Evolutionary conservation across 371 early-diverging fungal species (phyloP), one percentile per base, ranked within the genome.

Genomic region (Dipsacomyces acuminosporus): DNA sequence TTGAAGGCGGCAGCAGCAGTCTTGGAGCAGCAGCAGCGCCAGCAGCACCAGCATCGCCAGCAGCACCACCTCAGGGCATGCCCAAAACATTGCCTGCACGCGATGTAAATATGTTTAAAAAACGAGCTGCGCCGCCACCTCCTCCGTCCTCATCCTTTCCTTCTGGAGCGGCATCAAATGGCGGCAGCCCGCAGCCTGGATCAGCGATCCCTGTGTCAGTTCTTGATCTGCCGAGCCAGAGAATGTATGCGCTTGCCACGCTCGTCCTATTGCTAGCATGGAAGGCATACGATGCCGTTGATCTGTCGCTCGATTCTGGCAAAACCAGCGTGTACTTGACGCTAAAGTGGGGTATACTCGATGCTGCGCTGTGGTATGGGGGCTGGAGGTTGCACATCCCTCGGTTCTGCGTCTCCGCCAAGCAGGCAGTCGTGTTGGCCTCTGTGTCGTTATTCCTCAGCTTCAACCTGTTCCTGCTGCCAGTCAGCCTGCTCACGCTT

Each of bases 191-290:
- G 30, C 30, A 30, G 30, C 11, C 30, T 30, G 30, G 30, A 11
- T 30, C 73, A 41, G 66, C 72, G 21, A 64, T 73, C 15, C 73
- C 73, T 5, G 25, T 53, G 4, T 24, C 54, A 0, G 64, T 66
- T 2, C 43, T 73, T 1, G 74, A 73, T 48, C 38, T 58, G 36
- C 67, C 72, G 8, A 67, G 62, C 45, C 74, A 73, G 59, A 56
- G 74, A 2, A 45, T 55, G 25, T 72, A 72, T 25, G 61, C 69
- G 42, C 54, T 67, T 23, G 58, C 55, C 1, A 30, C 43, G 4
- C 24, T 56, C 17, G 61, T 22, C 2, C 41, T 61, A 6, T 35
- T 72, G 20, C 40, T 52, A 13, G 74, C 73, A 6, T 61, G 61
- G 61, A 60, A 71, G 46, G 6, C 51, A 7, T 61, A 59, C 54